phyloP scores from a whole-genome alignment of 768 basidiomycete genomes.

The Tricholoma bakamatsutake region DNA sequence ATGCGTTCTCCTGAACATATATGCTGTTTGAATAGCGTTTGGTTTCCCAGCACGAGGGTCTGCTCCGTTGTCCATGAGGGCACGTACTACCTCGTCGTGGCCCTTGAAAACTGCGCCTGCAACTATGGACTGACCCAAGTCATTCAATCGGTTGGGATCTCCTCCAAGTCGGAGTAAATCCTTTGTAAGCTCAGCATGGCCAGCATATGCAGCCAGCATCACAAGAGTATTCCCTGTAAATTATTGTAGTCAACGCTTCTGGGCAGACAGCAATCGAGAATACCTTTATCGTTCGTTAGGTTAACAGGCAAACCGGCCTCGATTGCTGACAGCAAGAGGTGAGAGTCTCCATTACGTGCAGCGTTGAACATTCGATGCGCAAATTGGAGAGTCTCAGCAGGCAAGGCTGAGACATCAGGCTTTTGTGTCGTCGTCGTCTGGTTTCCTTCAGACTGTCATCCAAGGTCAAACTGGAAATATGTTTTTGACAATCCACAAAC shows the following conservation, averaged over 20 bases:
- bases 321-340: slow-evolving; percentile 51
- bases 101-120: slow-evolving; percentile 78
- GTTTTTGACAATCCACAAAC: not conserved
- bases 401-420: slow-evolving; percentile 22
- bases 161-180: slow-evolving; percentile 51
- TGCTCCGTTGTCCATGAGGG: slow-evolving; percentile 48
- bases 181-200: slow-evolving; percentile 48
- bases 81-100: slow-evolving; percentile 55
- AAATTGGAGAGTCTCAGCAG: slow-evolving; percentile 42
- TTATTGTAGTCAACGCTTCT: slow-evolving; percentile 1
- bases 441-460: slow-evolving; percentile 1
- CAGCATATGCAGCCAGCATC: slow-evolving; percentile 74
- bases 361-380: slow-evolving; percentile 74
- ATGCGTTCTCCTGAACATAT: slow-evolving; percentile 59
- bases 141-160: slow-evolving; percentile 66
- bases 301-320: slow-evolving; percentile 67
- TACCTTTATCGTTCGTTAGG: slow-evolving; percentile 69
- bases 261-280: not conserved
- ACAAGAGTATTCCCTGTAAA: slow-evolving; percentile 65
- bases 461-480: not conserved
- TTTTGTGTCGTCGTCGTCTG: slow-evolving; percentile 1
- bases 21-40: slow-evolving; percentile 61
- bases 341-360: slow-evolving; percentile 52
- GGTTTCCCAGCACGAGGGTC: slow-evolving; percentile 63
- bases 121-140: slow-evolving; percentile 65